phyloP scores from a whole-genome alignment of 2,329 filamentous ascomycete species.

The Zopfia rhizophila region DNA sequence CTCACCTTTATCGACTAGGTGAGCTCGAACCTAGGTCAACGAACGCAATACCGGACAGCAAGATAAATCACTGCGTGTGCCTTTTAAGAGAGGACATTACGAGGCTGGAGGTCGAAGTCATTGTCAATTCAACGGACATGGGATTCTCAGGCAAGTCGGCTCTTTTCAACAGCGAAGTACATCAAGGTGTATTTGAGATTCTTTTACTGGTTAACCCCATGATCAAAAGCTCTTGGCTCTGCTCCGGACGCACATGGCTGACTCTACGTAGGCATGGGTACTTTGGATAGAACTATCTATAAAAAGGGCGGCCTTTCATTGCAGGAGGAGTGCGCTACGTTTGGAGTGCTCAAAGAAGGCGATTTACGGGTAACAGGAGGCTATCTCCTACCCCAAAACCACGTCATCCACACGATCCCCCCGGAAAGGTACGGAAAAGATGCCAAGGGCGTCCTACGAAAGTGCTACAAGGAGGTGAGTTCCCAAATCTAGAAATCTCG shows the following conservation, averaged over 20 bases:
- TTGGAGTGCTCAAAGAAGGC: constrained; percentile 39
- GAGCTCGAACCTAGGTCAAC: constrained; percentile 37
- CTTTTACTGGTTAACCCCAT: no score
- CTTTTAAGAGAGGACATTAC: constrained; percentile 47
- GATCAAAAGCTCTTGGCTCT: no score
- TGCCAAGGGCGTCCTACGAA: constrained; percentile 36
- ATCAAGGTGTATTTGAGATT: no score
- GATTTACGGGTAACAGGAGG: constrained; percentile 40
- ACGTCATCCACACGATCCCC: constrained; percentile 43
- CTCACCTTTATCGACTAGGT: constrained; percentile 38
- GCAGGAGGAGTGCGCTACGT: constrained; percentile 29
- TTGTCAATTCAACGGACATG: constrained; percentile 45
- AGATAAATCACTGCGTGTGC: constrained; percentile 41
- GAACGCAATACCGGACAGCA: constrained; percentile 28
- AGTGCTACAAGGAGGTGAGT: constrained; percentile 43
- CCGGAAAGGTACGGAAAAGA: constrained; percentile 34
- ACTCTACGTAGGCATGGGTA: constrained; percentile 44
- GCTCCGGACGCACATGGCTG: no score
- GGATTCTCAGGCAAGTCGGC: constrained; percentile 30
- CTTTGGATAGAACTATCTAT: constrained; percentile 43
- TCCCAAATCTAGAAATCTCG: no score
- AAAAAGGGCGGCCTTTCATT: constrained; percentile 39
- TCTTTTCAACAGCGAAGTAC: no score
- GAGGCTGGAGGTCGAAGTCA: constrained; percentile 41
- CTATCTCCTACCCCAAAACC: constrained; percentile 39